Conservation (phyloP, 2,329 filamentous ascomycete genomes). For the Phyllosticta paracitricarpa region DNA sequence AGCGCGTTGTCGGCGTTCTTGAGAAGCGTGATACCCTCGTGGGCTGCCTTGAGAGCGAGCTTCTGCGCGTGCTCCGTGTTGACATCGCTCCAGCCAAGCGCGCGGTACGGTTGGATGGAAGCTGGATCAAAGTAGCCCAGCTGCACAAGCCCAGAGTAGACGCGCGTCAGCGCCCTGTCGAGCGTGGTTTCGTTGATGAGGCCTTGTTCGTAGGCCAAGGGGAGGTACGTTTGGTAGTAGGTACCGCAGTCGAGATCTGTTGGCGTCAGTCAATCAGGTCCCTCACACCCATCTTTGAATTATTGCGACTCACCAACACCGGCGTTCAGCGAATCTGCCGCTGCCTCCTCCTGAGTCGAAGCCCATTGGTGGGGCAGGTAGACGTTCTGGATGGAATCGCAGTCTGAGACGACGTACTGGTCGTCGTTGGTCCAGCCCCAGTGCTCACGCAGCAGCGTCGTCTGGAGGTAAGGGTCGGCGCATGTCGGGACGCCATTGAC, state of each 20-base stretch:
- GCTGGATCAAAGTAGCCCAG: slow-evolving; percentile 49
- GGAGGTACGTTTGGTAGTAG: slow-evolving; percentile 37
- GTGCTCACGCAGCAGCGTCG: slow-evolving; percentile 53
- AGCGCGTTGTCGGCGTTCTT: slow-evolving; percentile 42
- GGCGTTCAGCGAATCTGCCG: slow-evolving; percentile 39
- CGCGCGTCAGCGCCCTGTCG: slow-evolving; percentile 41
- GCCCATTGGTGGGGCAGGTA: slow-evolving; percentile 40
- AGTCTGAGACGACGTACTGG: slow-evolving; percentile 56
- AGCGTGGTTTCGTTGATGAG: slow-evolving; percentile 37
- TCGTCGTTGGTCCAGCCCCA: slow-evolving; percentile 54
- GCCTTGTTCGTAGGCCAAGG: slow-evolving; percentile 31
- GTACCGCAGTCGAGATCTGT: slow-evolving; percentile 43
- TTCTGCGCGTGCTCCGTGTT: slow-evolving; percentile 43
- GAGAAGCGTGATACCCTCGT: slow-evolving; percentile 39
- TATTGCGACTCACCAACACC: slow-evolving; percentile 26
- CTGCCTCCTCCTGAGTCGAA: slow-evolving; percentile 35
- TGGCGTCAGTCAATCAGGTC: not conserved
- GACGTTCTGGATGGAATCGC: slow-evolving; percentile 52
- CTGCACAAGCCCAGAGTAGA: slow-evolving; percentile 45
- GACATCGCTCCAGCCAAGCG: slow-evolving; percentile 47
- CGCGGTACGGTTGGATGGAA: slow-evolving; percentile 37
- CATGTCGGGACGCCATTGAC: slow-evolving; percentile 59
- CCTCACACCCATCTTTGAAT: not conserved
- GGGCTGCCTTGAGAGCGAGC: slow-evolving; percentile 45
- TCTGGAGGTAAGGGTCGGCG: slow-evolving; percentile 51